phyloP scores from a whole-genome alignment of 495 filamentous ascomycete species.

The Neurospora tetraspora region DNA sequence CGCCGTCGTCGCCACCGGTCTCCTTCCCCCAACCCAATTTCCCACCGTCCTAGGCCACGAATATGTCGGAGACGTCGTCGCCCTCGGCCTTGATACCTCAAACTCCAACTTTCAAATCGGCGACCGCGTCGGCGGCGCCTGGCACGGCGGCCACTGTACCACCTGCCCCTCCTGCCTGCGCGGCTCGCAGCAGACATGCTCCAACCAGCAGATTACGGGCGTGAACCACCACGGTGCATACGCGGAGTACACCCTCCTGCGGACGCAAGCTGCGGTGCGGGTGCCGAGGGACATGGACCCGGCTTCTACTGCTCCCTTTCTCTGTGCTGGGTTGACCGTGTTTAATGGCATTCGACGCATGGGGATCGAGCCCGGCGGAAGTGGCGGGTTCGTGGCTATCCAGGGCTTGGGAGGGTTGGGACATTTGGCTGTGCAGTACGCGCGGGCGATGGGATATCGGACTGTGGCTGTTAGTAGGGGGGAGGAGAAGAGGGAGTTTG shows the following conservation, averaged over 20 bases:
- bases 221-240: slow-evolving; percentile 42
- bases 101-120: slow-evolving; percentile 30
- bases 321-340: slow-evolving; percentile 59
- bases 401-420: slow-evolving; percentile 56
- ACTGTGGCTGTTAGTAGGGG: slow-evolving; percentile 49
- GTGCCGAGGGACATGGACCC: slow-evolving; percentile 47
- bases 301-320: slow-evolving; percentile 49
- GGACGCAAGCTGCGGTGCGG: slow-evolving; percentile 47
- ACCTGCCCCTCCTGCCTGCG: slow-evolving; percentile 38
- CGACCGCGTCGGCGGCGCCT: slow-evolving; percentile 43
- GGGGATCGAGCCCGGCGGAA: slow-evolving; percentile 48
- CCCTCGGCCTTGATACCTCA: slow-evolving; percentile 27
- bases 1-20: slow-evolving; percentile 24
- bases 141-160: slow-evolving; percentile 45
- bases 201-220: slow-evolving; percentile 37
- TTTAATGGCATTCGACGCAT: slow-evolving; percentile 58
- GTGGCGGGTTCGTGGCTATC: slow-evolving; percentile 41
- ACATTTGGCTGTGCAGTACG: slow-evolving; percentile 56
- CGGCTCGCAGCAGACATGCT: slow-evolving; percentile 42
- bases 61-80: slow-evolving; percentile 41
- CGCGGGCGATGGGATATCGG: slow-evolving; percentile 50
- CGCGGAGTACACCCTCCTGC: slow-evolving; percentile 51
- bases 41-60: slow-evolving; percentile 34
- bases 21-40: slow-evolving; percentile 21
- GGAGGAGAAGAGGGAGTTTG: slow-evolving; percentile 46